Base-by-base conservation (phyloP, 768 basidiomycete species). In the Hypholoma fasciculare region DNA sequence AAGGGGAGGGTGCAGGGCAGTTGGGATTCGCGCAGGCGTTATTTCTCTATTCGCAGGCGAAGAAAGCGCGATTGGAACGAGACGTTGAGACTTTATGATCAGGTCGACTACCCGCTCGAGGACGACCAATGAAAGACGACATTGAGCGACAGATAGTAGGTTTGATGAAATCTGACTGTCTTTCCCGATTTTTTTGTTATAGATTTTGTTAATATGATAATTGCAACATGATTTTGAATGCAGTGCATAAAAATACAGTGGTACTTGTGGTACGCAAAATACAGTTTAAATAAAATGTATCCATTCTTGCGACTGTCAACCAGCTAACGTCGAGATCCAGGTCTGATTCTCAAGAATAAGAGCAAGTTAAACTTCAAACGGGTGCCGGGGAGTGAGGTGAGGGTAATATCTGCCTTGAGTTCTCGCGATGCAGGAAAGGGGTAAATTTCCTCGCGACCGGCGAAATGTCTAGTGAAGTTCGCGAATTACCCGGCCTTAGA, bases 61-160 rank as follows among this genome's bases (percentile, higher is more conserved):
- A 77, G 92, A 62, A 94, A 94, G 72, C 82, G 91, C 62, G 93
- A 94, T 65, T 94, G 93, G 92, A 92, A 92, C 63, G 92, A 94
- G 73, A 92, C 88, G 4, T 72, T 94, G 47, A 78, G 91, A 48
- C 71, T 92, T 54, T 93, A 92, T 62, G 92, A 94, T 62, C 80
- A 89, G 60, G 87, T 91, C 16, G 92, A 93, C 69, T 94, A 91
- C 66, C 90, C 90, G 0, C 80, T 81, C 13, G 86, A 87, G 26
- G 76, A 78, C 14, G 54, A 47, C 17, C n/a, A 46, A 36, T 54
- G 34, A 54, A 36, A 27, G 4, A 39, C 9, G 38, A 37, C 9
- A 34, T 34, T 9, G 37, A 39, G 20, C 26, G 13, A 13, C 20
- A 23, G 19, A 16, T 11, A 16, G 23, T 39, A 23, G 20, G 13